These are phyloP conservation scores for Trifolium pratense DNA, from an alignment of 306 rosid genomes.

Conservation along the genomic window DNA sequence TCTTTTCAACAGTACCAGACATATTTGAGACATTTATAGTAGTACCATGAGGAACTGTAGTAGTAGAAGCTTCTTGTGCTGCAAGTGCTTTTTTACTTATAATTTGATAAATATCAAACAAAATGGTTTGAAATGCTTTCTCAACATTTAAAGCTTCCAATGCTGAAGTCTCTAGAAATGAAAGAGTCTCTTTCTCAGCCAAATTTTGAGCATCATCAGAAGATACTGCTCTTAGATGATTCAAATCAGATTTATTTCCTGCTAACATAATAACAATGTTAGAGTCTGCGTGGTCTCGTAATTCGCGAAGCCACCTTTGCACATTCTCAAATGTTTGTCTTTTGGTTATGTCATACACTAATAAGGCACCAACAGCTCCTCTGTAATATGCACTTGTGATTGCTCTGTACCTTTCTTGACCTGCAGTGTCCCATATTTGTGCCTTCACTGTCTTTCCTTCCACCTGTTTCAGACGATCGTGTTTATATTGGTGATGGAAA, in stretches of 20 bases:
- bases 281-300: conserved; percentile 73
- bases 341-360: conserved; percentile 81
- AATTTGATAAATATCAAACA: conserved; percentile 69
- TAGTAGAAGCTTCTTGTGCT: conserved; percentile 59
- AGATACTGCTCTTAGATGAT: conserved; percentile 65
- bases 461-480: conserved; percentile 47
- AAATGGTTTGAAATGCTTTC: conserved; percentile 75
- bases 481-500: background rate
- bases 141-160: conserved; percentile 70
- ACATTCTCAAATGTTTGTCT: conserved; percentile 75
- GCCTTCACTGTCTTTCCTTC: conserved; percentile 87
- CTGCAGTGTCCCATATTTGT: conserved; percentile 90
- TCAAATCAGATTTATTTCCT: conserved; percentile 67
- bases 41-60: conserved; percentile 66
- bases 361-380: conserved; percentile 80
- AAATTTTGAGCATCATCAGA: conserved; percentile 61
- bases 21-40: conserved; percentile 63
- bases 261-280: conserved; percentile 76
- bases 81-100: conserved; percentile 79
- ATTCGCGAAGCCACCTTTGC: conserved; percentile 73
- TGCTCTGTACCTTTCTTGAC: conserved; percentile 83
- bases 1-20: conserved; percentile 50
- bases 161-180: conserved; percentile 78
- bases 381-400: conserved; percentile 84
- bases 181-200: conserved; percentile 67